A percentile compares a stretch with the other conserved stretches of the same genome.
These are phyloP conservation scores for Mycena galopus DNA, from an alignment of 768 basidiomycete species.

Conservation along the genomic window DNA sequence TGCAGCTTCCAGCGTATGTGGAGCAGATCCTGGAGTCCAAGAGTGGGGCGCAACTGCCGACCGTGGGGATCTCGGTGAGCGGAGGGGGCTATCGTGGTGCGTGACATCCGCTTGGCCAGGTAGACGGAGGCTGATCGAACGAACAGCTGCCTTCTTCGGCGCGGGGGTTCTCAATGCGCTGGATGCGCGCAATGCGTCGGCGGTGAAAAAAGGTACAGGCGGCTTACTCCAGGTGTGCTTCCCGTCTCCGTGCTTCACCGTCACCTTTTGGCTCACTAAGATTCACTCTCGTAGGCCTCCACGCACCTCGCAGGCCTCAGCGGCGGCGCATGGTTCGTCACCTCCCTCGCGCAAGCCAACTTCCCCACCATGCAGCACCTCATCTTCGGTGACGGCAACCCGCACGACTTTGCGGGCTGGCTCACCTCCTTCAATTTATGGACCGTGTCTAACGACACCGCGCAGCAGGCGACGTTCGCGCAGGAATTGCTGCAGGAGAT, in stretches of 20 bases:
- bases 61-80: constrained; percentile 62
- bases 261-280: too few species aligned
- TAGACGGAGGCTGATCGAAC: not conserved
- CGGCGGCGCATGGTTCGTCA: constrained; percentile 55
- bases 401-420: constrained; percentile 51
- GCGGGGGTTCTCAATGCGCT: constrained; percentile 63
- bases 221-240: constrained; percentile 59
- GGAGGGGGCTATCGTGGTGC: constrained; percentile 69
- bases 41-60: constrained; percentile 45
- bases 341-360: constrained; percentile 56
- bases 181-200: constrained; percentile 62
- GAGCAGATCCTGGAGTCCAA: constrained; percentile 43
- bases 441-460: constrained; percentile 34
- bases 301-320: constrained; percentile 67
- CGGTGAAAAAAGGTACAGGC: constrained; percentile 56
- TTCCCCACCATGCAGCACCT: constrained; percentile 56
- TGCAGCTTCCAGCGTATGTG: constrained; percentile 50
- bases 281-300: constrained; percentile 47
- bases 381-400: constrained; percentile 43
- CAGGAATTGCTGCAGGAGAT: constrained; percentile 36
- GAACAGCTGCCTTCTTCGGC: constrained; percentile 57
- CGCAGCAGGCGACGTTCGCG: constrained; percentile 34
- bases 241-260: not conserved
- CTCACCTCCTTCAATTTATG: constrained; percentile 40
- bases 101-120: not conserved